Base-by-base conservation (phyloP, 2,329 filamentous ascomycete genomes). In the Fusarium hainanense region DNA sequence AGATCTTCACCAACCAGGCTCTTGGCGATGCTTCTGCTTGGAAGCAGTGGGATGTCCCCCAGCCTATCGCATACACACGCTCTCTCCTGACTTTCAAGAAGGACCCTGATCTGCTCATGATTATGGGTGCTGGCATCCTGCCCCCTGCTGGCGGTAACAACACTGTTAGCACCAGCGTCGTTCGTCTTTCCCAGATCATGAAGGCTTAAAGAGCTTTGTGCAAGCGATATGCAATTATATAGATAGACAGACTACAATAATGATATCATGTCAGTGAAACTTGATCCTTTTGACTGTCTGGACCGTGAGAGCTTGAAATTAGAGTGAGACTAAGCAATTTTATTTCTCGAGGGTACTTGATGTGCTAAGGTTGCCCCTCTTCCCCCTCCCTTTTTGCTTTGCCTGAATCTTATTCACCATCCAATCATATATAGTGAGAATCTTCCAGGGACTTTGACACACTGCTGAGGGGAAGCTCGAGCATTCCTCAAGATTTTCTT, bases 71-170 rank as follows among this genome's bases (percentile, higher is more conserved):
- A 0, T 83, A 83, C 65, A 81, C 78, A 13, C 74, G 81, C 7
- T 73, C 78, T 37, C 72, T 83, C 58, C 56, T 79, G 40, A 75
- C 81, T 27, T 76, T 82, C 46, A 74, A 77, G 57, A 71, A 78
- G 43, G 75, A 80, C 18, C 76, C 77, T 3, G 76, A 78, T 59
- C 66, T 75, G 40, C 37, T 80, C 11, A 52, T 84, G n/a, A 84
- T 87, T 46, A 82, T 82, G 61, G 82, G 82, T 0, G 83, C 77
- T 0, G 81, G 82, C 1, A 77, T 81, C n/a, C 74, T 84, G 70
- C 85, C 84, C 7, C 82, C 82, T 16, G 63, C 63, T 3, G 83
- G 79, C 43, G 84, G 78, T 34, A 81, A 80, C 34, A 85, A 87
- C 43, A 75, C 80, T 72, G 78, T 83, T 5, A 79, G 76, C 16